Conservation (phyloP, 352 stramenopile genomes). For the Phytophthora hybrid region DNA sequence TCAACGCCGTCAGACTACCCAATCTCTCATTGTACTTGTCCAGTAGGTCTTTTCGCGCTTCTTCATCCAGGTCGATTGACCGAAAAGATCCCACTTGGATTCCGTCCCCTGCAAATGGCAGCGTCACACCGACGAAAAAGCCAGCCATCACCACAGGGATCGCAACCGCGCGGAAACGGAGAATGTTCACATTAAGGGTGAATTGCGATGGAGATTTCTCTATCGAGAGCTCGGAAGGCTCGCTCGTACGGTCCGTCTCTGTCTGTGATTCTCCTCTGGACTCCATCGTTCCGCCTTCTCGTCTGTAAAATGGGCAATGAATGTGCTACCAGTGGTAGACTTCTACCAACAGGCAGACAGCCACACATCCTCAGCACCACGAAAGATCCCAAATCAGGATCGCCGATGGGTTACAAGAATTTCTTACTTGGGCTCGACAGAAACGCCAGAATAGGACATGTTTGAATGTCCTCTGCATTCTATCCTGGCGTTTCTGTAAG, state of each 20-base stretch:
- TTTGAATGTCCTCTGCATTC: no score
- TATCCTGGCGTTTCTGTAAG: no score
- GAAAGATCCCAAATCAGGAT: no score
- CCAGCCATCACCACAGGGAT: not conserved
- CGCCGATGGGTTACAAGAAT: no score
- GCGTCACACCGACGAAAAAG: not conserved
- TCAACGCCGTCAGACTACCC: slow-evolving; percentile 3
- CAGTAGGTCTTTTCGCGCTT: slow-evolving; percentile 13
- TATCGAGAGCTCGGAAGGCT: not conserved
- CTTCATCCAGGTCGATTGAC: slow-evolving; percentile 11
- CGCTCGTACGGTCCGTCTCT: not conserved
- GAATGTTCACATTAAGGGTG: slow-evolving; percentile 1
- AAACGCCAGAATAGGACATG: no score
- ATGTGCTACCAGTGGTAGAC: not conserved
- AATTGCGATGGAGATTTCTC: not conserved
- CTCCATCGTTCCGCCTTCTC: not conserved
- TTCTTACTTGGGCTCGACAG: no score
- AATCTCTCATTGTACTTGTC: slow-evolving; percentile 21
- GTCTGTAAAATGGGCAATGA: not conserved
- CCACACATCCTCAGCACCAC: no score
- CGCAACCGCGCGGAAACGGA: slow-evolving; percentile 6
- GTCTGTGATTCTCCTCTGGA: not conserved
- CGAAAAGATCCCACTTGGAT: slow-evolving; percentile 11
- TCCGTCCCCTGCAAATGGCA: slow-evolving; percentile 13
- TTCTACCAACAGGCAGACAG: no score